Percentiles rank a stretch among this genome's conserved stretches.
These are phyloP conservation scores for Saitozyma sp. DNA, from an alignment of 768 basidiomycete species.

Conservation along the genomic window DNA sequence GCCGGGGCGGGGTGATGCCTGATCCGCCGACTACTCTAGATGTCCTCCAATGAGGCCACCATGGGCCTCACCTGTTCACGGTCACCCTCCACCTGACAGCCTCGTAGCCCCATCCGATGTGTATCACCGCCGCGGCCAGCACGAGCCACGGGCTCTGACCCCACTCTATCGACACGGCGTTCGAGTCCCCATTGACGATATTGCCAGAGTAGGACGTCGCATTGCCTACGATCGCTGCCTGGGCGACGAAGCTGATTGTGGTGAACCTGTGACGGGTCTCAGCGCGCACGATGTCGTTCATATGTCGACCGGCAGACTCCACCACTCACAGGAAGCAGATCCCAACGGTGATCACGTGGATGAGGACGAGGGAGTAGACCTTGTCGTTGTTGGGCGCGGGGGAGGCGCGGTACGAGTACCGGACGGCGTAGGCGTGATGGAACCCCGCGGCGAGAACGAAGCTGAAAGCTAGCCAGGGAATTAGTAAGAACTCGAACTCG, in stretches of 20 bases:
- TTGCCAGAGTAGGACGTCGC: constrained; percentile 18
- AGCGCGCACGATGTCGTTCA: background rate
- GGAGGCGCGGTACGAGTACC: constrained; percentile 31
- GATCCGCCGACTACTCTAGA: too few species aligned
- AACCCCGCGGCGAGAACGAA: constrained; percentile 29
- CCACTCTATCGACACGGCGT: constrained; percentile 32
- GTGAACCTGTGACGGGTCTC: constrained; percentile 31
- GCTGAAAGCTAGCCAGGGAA: constrained; percentile 24
- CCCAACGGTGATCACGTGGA: constrained; percentile 36
- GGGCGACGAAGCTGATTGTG: constrained; percentile 41
- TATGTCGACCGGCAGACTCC: background rate
- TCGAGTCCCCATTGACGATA: constrained; percentile 10
- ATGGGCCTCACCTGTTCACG: too few species aligned
- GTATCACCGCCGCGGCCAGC: constrained; percentile 34
- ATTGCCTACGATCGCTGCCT: constrained; percentile 39
- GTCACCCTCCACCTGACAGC: constrained; percentile 32
- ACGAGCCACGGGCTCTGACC: constrained; percentile 41
- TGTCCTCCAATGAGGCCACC: too few species aligned
- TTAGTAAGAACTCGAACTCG: too few species aligned
- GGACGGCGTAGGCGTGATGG: constrained; percentile 38
- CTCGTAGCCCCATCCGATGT: constrained; percentile 45
- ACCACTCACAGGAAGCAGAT: constrained; percentile 33
- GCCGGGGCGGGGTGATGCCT: too few species aligned
- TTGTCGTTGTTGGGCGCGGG: constrained; percentile 40
- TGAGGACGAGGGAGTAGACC: constrained; percentile 28